phyloP scores from a whole-genome alignment of 2,329 filamentous ascomycete species.

The Pseudopithomyces chartarum region DNA sequence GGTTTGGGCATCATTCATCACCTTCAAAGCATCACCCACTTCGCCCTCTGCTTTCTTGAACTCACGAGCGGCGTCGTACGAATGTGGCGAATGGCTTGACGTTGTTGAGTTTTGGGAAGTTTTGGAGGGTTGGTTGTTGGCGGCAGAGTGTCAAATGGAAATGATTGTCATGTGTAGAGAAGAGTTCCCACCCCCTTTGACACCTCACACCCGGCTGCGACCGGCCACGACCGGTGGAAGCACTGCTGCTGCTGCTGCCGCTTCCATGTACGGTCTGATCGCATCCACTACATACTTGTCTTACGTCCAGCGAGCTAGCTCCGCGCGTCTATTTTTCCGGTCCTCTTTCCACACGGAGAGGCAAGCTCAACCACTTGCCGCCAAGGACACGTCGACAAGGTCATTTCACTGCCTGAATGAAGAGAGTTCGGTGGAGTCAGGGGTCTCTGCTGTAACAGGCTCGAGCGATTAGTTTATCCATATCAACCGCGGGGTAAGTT shows the following conservation, averaged over 20 bases:
- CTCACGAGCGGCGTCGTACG: neutral
- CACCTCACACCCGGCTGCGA: neutral
- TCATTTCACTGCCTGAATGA: slow-evolving; percentile 10
- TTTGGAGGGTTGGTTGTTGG: neutral
- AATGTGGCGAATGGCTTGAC: slow-evolving; percentile 4
- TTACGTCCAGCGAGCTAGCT: neutral
- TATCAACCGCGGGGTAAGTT: slow-evolving; percentile 36
- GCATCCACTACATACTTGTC: neutral
- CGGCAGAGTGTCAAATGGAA: neutral
- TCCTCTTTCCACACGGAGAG: slow-evolving; percentile 13
- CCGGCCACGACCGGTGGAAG: neutral
- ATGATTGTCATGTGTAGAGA: neutral
- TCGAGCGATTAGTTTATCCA: slow-evolving; percentile 30
- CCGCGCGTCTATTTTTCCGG: slow-evolving; percentile 14
- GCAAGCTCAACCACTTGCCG: neutral
- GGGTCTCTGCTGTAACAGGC: neutral
- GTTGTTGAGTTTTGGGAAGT: neutral
- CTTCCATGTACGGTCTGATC: neutral
- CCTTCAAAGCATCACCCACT: slow-evolving; percentile 9
- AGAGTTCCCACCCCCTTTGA: neutral
- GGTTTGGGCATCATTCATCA: slow-evolving; percentile 14
- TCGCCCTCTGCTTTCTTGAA: slow-evolving; percentile 13
- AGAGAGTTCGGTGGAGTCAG: slow-evolving; percentile 2
- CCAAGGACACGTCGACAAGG: neutral
- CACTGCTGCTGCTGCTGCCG: neutral